Conservation (phyloP, 1,284 basidiomycete genomes). For the Ganoderma multipileum region DNA sequence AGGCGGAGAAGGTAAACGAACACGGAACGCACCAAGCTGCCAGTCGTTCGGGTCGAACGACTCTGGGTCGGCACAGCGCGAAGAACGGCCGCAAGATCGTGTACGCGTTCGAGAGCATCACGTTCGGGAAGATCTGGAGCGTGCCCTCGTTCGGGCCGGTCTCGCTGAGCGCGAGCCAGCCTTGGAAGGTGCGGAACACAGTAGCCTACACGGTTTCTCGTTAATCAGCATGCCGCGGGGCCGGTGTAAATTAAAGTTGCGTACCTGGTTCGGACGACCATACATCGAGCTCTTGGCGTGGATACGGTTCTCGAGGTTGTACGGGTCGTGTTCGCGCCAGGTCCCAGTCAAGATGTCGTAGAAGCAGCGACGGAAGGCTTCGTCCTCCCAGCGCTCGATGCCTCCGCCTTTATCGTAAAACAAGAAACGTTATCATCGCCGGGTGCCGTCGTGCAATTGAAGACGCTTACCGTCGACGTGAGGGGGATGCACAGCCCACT, state of each 20-base stretch:
- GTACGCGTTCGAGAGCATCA: constrained; percentile 80
- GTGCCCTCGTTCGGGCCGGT: constrained; percentile 84
- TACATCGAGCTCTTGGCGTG: constrained; percentile 68
- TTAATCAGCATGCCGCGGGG: not conserved
- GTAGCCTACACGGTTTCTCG: constrained; percentile 47
- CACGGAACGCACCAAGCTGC: constrained; percentile 63
- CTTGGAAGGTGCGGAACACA: constrained; percentile 86
- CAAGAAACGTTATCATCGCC: not conserved
- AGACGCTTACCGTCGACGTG: constrained; percentile 74
- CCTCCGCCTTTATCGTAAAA: constrained; percentile 59
- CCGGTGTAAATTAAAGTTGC: constrained; percentile 25
- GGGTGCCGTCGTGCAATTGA: not conserved
- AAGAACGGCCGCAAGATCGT: constrained; percentile 88
- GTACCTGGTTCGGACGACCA: constrained; percentile 58
- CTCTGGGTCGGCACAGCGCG: constrained; percentile 49
- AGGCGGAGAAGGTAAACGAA: not conserved
- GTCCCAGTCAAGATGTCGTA: constrained; percentile 69
- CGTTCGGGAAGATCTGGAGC: constrained; percentile 78
- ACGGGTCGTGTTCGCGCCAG: constrained; percentile 78
- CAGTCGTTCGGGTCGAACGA: constrained; percentile 69
- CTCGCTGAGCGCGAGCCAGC: constrained; percentile 75
- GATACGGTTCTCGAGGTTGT: constrained; percentile 65
- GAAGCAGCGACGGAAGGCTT: constrained; percentile 71
- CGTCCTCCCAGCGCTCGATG: constrained; percentile 89
- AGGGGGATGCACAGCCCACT: constrained; percentile 74